Base-by-base conservation (phyloP, 208 protist species). In the Vickermania spadyakhi region DNA sequence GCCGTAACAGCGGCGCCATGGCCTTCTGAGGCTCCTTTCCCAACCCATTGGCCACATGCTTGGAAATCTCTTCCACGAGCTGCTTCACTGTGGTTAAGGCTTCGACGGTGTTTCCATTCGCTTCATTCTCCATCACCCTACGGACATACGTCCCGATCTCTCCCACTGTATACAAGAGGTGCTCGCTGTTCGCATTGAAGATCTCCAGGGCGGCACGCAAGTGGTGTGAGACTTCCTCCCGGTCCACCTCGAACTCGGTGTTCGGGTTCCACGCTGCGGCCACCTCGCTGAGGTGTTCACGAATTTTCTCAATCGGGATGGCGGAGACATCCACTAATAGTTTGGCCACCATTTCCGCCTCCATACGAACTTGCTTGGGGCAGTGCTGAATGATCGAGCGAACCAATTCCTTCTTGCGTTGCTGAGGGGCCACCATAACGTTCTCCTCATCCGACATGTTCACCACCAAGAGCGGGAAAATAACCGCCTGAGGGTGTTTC, bases 381-480 rank as follows among this genome's bases (percentile, higher is more conserved):
- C 84, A 80, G 70, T 89, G 59, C 60, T 88, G 77, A 41, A 93
- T 81, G 45, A 95, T 89, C 50, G 77, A 79, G 36, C 82, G 74
- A 49, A 86, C 83, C 3, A 86, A 68, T 42, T 82, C 77, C 29
- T 81, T 77, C 62, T 84, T 77, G 31, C 78, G 79, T 18, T 55
- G 58, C 63, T 65, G 65, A 26, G 60, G 26, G 51, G 31, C 52
- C n/a, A 58, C 23, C 7, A 52, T 31, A 25, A 14, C 59, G 36
- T 69, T 58, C 31, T 56, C 70, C 56, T 84, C 82, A 64, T 89
- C 84, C 1, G 83, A 84, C 73, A 96, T 89, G 63, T 85, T 77
- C 18, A 97, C 96, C 2, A 99, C 98, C 29, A 98, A 97, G 2
- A 99, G 79, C 31, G 99, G 98, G 78, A 99, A 99, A 26, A 99